Conservation (phyloP, 805 yeast species). For the Yamadazyma olivae region DNA sequence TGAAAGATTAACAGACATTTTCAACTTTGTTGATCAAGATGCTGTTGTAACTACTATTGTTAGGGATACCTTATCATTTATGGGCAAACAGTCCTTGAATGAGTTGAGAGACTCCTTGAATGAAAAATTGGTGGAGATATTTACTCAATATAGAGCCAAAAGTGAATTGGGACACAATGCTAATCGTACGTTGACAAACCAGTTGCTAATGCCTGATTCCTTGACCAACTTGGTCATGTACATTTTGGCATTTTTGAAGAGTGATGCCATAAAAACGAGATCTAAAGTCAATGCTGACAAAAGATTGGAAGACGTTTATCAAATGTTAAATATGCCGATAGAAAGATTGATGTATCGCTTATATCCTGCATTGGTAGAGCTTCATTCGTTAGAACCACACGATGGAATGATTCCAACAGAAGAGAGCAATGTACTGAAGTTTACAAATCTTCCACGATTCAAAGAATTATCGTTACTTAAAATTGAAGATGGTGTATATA, state of each 20-base stretch:
- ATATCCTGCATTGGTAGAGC: slow-evolving; percentile 76
- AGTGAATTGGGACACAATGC: slow-evolving; percentile 36
- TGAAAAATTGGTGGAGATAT: slow-evolving; percentile 41
- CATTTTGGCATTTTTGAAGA: slow-evolving; percentile 66
- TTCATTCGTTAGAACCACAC: slow-evolving; percentile 59
- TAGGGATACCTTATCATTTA: slow-evolving; percentile 38
- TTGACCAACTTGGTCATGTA: slow-evolving; percentile 68
- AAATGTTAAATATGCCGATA: slow-evolving; percentile 52
- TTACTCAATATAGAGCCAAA: slow-evolving; percentile 51
- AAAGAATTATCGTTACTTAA: slow-evolving; percentile 41
- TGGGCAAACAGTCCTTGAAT: slow-evolving; percentile 35
- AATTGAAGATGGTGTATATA: slow-evolving; percentile 70
- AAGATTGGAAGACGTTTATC: slow-evolving; percentile 53
- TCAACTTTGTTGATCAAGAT: slow-evolving; percentile 73
- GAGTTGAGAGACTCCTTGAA: slow-evolving; percentile 40
- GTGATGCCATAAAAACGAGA: slow-evolving; percentile 55
- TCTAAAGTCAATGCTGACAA: slow-evolving; percentile 56
- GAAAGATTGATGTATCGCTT: slow-evolving; percentile 59
- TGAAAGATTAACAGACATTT: slow-evolving; percentile 67
- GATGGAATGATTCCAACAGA: slow-evolving; percentile 41
- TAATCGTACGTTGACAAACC: slow-evolving; percentile 42
- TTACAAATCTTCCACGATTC: slow-evolving; percentile 49
- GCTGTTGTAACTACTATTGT: slow-evolving; percentile 37
- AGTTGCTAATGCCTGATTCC: slow-evolving; percentile 79
- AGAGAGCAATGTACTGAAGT: slow-evolving; percentile 38